A percentile compares a stretch with the other conserved stretches of the same genome.
Evolutionary conservation across 2,329 filamentous ascomycete species (phyloP).

Genomic region (Diaporthe destruens): DNA sequence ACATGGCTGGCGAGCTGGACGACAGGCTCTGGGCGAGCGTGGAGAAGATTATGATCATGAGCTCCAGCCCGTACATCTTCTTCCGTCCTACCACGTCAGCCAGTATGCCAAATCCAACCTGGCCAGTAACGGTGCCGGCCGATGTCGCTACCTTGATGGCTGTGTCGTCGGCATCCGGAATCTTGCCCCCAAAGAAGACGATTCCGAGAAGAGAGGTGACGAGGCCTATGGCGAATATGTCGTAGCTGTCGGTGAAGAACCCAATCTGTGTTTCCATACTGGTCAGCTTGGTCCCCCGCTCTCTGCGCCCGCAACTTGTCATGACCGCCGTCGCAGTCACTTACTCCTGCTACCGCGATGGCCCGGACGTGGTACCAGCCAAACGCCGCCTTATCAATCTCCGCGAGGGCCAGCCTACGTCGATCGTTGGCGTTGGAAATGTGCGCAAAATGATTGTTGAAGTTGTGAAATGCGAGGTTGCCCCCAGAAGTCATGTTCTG

Average conservation of each 20-base stretch:
- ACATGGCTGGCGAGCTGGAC: slow-evolving; percentile 71
- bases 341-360: slow-evolving; percentile 80
- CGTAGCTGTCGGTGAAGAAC: slow-evolving; percentile 83
- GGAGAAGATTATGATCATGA: slow-evolving; percentile 84
- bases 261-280: slow-evolving; percentile 55
- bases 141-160: slow-evolving; percentile 89
- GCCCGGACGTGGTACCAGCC: slow-evolving; percentile 88
- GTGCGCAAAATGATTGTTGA: slow-evolving; percentile 77
- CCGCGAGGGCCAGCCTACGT: slow-evolving; percentile 81
- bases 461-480: slow-evolving; percentile 81
- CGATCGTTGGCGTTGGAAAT: slow-evolving; percentile 81
- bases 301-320: background rate
- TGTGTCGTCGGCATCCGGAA: slow-evolving; percentile 78
- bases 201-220: slow-evolving; percentile 82
- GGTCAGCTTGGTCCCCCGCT: background rate
- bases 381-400: slow-evolving; percentile 85
- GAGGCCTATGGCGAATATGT: slow-evolving; percentile 81
- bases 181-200: slow-evolving; percentile 76
- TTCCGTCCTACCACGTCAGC: slow-evolving; percentile 72
- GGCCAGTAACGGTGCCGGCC: slow-evolving; percentile 86
- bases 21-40: slow-evolving; percentile 79
- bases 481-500: slow-evolving; percentile 68
- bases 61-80: slow-evolving; percentile 77
- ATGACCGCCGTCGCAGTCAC: background rate
- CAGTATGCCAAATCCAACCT: slow-evolving; percentile 82